These are phyloP conservation scores for Asclepias syriaca DNA, from an alignment of 257 asterid genomes.

Conservation along the genomic window DNA sequence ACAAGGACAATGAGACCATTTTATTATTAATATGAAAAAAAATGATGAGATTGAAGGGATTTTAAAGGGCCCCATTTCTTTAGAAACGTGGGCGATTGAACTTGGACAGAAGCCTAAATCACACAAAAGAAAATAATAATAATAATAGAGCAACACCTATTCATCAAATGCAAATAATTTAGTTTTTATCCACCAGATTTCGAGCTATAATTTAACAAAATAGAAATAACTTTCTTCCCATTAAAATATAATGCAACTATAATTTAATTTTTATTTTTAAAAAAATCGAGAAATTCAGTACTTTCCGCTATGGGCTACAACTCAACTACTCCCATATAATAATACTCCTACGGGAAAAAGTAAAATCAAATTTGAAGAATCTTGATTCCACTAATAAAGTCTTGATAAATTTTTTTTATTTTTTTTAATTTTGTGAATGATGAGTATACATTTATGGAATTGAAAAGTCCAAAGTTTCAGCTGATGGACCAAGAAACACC, in stretches of 20 bases:
- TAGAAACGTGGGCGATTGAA: constrained; percentile 39
- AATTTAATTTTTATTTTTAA: too few relatives aligned
- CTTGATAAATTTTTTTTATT: too few relatives aligned
- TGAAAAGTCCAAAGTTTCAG: background rate
- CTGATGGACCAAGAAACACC: background rate
- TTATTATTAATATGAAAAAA: too few relatives aligned
- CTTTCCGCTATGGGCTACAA: constrained; percentile 7
- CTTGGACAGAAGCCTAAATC: constrained; percentile 30
- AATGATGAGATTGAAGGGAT: constrained; percentile 7
- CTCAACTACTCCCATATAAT: constrained; percentile 9
- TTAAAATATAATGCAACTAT: too few relatives aligned
- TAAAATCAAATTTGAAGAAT: too few relatives aligned
- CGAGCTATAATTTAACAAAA: too few relatives aligned
- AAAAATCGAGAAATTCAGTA: constrained; percentile 16
- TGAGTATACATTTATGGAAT: background rate
- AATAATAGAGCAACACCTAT: too few relatives aligned
- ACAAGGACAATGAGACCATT: background rate
- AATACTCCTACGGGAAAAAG: background rate
- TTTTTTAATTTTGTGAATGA: too few relatives aligned
- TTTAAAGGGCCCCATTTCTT: constrained; percentile 32
- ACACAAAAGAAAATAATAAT: background rate
- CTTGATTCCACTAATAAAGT: too few relatives aligned
- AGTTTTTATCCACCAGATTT: too few relatives aligned
- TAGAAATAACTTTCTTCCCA: too few relatives aligned
- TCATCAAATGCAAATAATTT: too few relatives aligned